A percentile compares a stretch with the other conserved stretches of the same genome.
Conservation (phyloP, 148 eudicot genomes). For the Suaeda aralocaspica region DNA sequence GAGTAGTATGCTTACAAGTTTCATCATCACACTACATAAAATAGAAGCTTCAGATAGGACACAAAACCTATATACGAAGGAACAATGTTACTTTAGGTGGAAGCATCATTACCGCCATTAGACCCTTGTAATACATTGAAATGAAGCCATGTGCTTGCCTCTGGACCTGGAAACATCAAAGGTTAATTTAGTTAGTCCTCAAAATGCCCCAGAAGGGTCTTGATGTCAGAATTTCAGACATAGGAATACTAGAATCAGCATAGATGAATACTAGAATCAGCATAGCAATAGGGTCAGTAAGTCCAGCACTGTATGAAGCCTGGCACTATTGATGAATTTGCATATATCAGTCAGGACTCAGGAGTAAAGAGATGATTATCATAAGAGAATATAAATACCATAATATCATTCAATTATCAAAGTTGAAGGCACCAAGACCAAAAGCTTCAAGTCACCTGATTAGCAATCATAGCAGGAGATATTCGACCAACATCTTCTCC, state of each 20-base stretch:
- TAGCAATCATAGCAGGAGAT: conserved; percentile 67
- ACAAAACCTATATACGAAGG: neutral
- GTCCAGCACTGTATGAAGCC: neutral
- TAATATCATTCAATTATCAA: neutral
- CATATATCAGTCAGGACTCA: neutral
- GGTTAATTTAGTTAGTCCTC: neutral
- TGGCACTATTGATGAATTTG: too few relatives aligned
- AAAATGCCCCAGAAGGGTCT: neutral
- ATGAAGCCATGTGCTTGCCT: conserved; percentile 76
- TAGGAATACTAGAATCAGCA: neutral
- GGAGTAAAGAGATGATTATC: neutral
- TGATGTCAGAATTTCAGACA: neutral
- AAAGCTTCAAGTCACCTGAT: conserved; percentile 58
- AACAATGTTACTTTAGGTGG: conserved; percentile 2
- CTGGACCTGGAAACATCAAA: conserved; percentile 51
- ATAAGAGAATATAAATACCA: neutral
- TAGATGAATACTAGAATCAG: neutral
- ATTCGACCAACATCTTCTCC: conserved; percentile 63
- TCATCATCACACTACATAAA: conserved; percentile 86
- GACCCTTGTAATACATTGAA: conserved; percentile 68
- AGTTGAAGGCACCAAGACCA: neutral
- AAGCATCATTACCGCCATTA: conserved; percentile 62
- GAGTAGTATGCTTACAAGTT: conserved; percentile 88
- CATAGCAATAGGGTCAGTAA: neutral
- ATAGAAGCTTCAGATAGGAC: conserved; percentile 3